Conservation (phyloP, 768 basidiomycete genomes). For the Lentinus brumalis region DNA sequence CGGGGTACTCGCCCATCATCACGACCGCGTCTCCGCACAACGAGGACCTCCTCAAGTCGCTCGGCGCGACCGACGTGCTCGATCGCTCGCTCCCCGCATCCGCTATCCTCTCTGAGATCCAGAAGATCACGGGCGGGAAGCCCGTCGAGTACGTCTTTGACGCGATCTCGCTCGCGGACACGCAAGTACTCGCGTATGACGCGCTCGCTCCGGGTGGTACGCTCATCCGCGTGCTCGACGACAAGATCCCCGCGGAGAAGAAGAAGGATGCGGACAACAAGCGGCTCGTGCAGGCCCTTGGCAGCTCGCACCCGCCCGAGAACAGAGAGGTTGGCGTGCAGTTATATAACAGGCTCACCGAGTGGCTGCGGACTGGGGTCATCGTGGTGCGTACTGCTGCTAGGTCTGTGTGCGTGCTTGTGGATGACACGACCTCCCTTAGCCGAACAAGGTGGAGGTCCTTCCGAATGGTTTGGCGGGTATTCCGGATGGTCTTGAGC, state of each 20-base stretch:
- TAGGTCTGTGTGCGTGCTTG: not conserved
- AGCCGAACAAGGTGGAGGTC: conserved; percentile 26
- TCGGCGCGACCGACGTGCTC: conserved; percentile 30
- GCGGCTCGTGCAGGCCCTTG: conserved; percentile 6
- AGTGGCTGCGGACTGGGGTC: conserved; percentile 17
- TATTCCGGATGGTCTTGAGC: conserved; percentile 20
- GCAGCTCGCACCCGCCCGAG: conserved; percentile 3
- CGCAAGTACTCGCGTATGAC: conserved; percentile 40
- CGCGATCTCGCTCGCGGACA: conserved; percentile 37
- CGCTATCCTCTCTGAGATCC: conserved; percentile 9
- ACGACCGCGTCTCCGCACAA: conserved; percentile 28
- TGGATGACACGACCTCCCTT: not conserved
- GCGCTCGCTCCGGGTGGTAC: conserved; percentile 41
- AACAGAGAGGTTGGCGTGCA: conserved; percentile 3
- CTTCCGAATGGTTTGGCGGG: conserved; percentile 24
- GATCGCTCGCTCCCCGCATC: conserved; percentile 18
- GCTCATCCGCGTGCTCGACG: conserved; percentile 29
- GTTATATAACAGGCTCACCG: conserved; percentile 18
- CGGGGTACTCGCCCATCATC: conserved; percentile 28
- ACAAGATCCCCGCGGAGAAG: not conserved
- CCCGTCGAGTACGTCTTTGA: conserved; percentile 32
- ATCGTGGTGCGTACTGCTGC: conserved; percentile 19
- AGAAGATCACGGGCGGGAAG: not conserved
- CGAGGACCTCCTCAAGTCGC: conserved; percentile 18
- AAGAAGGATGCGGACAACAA: not conserved